Evolutionary conservation across 345 rosid genomes (phyloP), one percentile per base, ranked within the genome.

Genomic region (Noccaea bulbosa): DNA sequence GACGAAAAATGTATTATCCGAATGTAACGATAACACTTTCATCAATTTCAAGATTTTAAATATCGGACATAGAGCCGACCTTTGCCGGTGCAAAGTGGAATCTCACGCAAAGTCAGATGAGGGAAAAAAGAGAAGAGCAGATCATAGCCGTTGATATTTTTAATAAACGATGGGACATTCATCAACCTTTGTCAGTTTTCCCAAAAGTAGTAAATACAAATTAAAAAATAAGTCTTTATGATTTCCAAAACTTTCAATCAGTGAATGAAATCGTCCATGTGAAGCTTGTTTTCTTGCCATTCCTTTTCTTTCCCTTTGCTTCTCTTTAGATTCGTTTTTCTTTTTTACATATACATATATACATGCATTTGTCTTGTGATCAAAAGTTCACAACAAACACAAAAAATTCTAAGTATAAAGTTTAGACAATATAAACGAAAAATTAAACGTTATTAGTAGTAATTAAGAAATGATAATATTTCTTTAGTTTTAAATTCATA

Each of bases 201-300:
- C 8, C 33, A 47, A 57, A 65, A 65, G 70, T 50, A 32, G 34
- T 57, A 2, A 5, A 8, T 30, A 24, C 24, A 38, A 34, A 50
- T 5, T 14, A 14, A 16, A 32, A 30, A 3, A 60, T 14, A 20
- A 8, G 4, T 40, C 2, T 46, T 70, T 38, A 27, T 27, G 30
- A 27, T 27, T 27, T 27, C 30, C 30, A 3, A 27, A 27, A 27
- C 30, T 27, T 56, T 55, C 44, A 54, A 54, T 49, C 20, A 65
- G 46, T 65, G 12, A 66, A n/a, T 66, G 67, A 65, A 58, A 58
- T 47, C 77, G 67, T 66, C 68, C 78, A 74, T 74, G 72, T 74
- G 73, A 74, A 74, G 78, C 45, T 67, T 67, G 61, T 65, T 65
- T 40, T 41, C 17, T 73, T 65, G 69, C 48, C 40, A 27, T 35